Percentiles rank a stretch among this genome's conserved stretches.
These are phyloP conservation scores for Macrophomina phaseolina DNA, from an alignment of 2,329 filamentous ascomycete genomes.

Conservation along the genomic window DNA sequence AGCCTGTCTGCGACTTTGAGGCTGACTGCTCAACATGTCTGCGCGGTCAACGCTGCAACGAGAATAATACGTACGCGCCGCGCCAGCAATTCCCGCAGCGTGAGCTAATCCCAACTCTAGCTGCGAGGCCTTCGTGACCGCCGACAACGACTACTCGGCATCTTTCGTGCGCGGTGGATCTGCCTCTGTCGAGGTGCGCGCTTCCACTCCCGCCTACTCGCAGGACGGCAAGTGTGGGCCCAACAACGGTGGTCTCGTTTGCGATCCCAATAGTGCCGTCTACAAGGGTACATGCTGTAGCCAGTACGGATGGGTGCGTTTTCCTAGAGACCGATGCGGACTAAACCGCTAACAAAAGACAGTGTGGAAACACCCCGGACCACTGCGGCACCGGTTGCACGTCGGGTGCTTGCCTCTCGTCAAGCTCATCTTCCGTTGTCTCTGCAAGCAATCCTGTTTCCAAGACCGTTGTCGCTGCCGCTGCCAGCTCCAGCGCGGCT, in stretches of 20 bases:
- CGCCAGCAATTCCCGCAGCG: not conserved
- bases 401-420: constrained; percentile 38
- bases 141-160: constrained; percentile 36
- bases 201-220: constrained; percentile 39
- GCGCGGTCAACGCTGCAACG: constrained; percentile 45
- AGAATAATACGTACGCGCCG: constrained; percentile 41
- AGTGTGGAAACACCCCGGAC: constrained; percentile 51
- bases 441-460: constrained; percentile 24
- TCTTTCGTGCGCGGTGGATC: constrained; percentile 32
- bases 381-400: constrained; percentile 47
- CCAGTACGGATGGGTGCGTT: constrained; percentile 43
- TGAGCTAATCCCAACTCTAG: not conserved
- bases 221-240: constrained; percentile 48
- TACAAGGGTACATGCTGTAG: constrained; percentile 56
- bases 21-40: constrained; percentile 40
- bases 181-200: constrained; percentile 36
- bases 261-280: constrained; percentile 51
- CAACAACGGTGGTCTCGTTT: constrained; percentile 46
- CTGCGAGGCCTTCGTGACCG: constrained; percentile 7
- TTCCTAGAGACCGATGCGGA: not conserved
- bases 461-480: constrained; percentile 15
- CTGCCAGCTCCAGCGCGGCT: not conserved
- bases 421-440: constrained; percentile 25
- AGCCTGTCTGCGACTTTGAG: constrained; percentile 49
- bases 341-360: constrained; percentile 32